Percentiles rank a stretch among this genome's conserved stretches.
These are phyloP conservation scores for Myxozyma melibiosi DNA, from an alignment of 805 yeast species.

Conservation along the genomic window DNA sequence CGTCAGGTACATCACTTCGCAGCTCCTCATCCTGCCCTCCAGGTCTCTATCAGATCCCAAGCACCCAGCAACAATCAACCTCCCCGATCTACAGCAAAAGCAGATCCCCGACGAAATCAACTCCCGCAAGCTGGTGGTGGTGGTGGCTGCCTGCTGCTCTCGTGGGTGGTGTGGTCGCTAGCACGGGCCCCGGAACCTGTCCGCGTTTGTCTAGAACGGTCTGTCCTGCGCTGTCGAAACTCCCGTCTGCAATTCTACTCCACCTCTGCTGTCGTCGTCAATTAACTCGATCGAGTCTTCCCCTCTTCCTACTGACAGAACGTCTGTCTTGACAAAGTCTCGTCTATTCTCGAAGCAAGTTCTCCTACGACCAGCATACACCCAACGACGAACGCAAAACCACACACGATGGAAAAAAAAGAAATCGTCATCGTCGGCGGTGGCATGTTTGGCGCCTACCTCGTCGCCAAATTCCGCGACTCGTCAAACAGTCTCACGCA, in stretches of 20 bases:
- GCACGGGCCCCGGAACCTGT: constrained; percentile 1
- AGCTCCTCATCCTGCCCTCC: no score
- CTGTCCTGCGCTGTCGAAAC: neutral
- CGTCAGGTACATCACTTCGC: no score
- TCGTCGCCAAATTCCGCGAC: constrained; percentile 11
- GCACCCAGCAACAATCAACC: no score
- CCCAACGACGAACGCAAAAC: neutral
- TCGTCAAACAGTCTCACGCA: neutral
- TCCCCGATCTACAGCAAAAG: no score
- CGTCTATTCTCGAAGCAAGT: no score
- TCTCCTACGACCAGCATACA: neutral
- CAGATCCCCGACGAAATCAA: neutral
- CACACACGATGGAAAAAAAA: neutral
- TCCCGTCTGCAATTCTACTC: neutral
- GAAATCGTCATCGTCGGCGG: constrained; percentile 27
- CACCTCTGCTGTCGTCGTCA: neutral
- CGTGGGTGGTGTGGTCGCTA: no score
- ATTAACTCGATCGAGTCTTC: neutral
- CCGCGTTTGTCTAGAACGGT: constrained; percentile 4
- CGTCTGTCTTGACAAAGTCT: no score
- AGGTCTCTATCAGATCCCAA: no score
- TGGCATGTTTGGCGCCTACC: constrained; percentile 23
- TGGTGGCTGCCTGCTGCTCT: no score
- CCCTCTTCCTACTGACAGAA: no score
- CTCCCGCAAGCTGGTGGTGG: neutral